Evolutionary conservation across 352 stramenopile genomes (phyloP).

Genomic region (Phytophthora nicotianae): DNA sequence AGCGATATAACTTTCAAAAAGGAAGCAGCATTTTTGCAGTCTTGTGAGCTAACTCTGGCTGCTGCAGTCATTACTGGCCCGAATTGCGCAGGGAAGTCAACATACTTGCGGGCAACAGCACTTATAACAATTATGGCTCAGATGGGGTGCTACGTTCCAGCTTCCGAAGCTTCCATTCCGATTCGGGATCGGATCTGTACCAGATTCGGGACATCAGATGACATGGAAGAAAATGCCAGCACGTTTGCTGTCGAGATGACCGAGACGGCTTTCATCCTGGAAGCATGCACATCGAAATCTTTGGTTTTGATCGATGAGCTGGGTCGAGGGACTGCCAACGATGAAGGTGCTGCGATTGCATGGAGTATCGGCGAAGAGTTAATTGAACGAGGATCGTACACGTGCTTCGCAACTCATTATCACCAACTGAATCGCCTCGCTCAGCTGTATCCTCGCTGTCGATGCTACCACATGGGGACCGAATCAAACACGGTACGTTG

Average conservation of each 20-base stretch:
- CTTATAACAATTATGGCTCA: slow-evolving; percentile 92
- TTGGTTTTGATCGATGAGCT: slow-evolving; percentile 93
- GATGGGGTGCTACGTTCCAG: slow-evolving; percentile 92
- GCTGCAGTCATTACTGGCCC: slow-evolving; percentile 85
- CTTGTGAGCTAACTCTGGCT: slow-evolving; percentile 16
- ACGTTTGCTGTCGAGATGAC: slow-evolving; percentile 94
- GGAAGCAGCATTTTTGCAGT: not conserved
- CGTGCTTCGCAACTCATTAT: slow-evolving; percentile 93
- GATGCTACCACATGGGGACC: slow-evolving; percentile 75
- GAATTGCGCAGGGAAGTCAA: slow-evolving; percentile 93
- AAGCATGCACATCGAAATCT: slow-evolving; percentile 65
- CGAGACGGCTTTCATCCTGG: slow-evolving; percentile 87
- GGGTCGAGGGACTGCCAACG: slow-evolving; percentile 87
- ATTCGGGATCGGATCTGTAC: slow-evolving; percentile 91
- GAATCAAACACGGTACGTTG: slow-evolving; percentile 47
- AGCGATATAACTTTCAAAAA: slow-evolving; percentile 2
- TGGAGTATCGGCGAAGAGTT: slow-evolving; percentile 90
- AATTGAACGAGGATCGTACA: slow-evolving; percentile 68
- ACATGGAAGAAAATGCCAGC: slow-evolving; percentile 94
- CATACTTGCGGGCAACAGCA: slow-evolving; percentile 82
- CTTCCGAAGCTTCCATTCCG: slow-evolving; percentile 77
- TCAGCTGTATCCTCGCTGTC: slow-evolving; percentile 64
- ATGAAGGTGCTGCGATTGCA: slow-evolving; percentile 89
- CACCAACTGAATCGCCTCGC: slow-evolving; percentile 72
- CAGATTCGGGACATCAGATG: slow-evolving; percentile 91